These are phyloP conservation scores for Scedosporium dehoogii DNA, from an alignment of 2,329 filamentous ascomycete species.

Conservation along the genomic window DNA sequence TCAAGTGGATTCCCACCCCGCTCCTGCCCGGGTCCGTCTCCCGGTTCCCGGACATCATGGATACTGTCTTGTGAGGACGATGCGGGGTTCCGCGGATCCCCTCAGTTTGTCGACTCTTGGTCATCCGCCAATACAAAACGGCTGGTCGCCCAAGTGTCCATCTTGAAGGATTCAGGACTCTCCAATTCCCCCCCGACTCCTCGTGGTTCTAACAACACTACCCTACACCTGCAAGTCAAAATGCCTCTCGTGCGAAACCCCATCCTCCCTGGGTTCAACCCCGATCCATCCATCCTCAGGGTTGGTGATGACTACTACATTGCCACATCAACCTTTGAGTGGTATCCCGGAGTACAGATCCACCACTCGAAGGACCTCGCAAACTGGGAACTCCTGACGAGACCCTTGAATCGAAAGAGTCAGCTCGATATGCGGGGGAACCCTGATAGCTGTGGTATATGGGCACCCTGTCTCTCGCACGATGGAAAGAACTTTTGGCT, in stretches of 20 bases:
- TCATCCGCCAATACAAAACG: not conserved
- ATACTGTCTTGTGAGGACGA: not conserved
- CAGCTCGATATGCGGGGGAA: constrained; percentile 50
- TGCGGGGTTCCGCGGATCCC: not conserved
- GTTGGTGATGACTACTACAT: constrained; percentile 45
- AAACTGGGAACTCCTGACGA: constrained; percentile 38
- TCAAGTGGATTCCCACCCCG: too few species aligned
- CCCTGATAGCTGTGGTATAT: constrained; percentile 51
- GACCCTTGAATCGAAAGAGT: constrained; percentile 36
- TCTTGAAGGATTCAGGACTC: too few species aligned
- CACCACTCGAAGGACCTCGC: constrained; percentile 43
- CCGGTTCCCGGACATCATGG: too few species aligned
- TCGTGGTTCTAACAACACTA: not conserved
- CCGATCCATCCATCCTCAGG: constrained; percentile 43
- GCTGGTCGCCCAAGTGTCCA: not conserved
- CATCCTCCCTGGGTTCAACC: constrained; percentile 46
- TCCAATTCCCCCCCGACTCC: not conserved
- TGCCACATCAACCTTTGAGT: constrained; percentile 45
- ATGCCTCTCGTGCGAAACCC: constrained; percentile 43
- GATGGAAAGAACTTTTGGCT: constrained; percentile 52
- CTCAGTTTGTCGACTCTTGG: not conserved
- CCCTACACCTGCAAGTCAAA: constrained; percentile 6
- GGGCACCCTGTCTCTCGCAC: constrained; percentile 54
- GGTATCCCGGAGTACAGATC: constrained; percentile 45
- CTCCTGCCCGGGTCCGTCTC: too few species aligned